Evolutionary conservation across 768 basidiomycete species (phyloP).

Genomic region (Boletus rubroflammeus): DNA sequence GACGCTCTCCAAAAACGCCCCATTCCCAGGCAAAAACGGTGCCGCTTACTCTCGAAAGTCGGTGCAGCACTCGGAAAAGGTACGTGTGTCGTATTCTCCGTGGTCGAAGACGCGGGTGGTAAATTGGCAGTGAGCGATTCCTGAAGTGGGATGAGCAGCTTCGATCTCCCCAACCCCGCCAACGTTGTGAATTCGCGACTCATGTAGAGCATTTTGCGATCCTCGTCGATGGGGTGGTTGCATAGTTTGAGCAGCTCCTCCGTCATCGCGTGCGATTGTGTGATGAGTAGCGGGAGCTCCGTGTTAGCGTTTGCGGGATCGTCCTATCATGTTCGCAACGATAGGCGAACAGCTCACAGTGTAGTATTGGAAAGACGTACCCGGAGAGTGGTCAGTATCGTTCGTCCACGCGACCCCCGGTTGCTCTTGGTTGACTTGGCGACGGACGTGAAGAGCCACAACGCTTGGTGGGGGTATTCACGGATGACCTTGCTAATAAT

Average conservation of each 20-base stretch:
- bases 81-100: conserved; percentile 54
- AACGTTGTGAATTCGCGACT: conserved; percentile 53
- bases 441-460: conserved; percentile 91
- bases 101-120: conserved; percentile 62
- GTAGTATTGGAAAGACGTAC: conserved; percentile 34
- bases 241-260: conserved; percentile 67
- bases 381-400: conserved; percentile 54
- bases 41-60: conserved; percentile 59
- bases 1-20: neutral
- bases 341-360: neutral
- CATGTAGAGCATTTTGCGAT: conserved; percentile 38
- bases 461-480: conserved; percentile 82
- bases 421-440: conserved; percentile 74
- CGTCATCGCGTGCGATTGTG: conserved; percentile 57
- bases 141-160: conserved; percentile 86
- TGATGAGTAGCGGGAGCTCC: conserved; percentile 48
- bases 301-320: conserved; percentile 41
- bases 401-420: conserved; percentile 56
- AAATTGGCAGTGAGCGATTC: conserved; percentile 85
- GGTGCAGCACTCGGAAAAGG: conserved; percentile 80
- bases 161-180: conserved; percentile 52
- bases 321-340: conserved; percentile 33
- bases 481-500: conserved; percentile 74
- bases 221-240: conserved; percentile 47
- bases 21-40: neutral